Base-by-base conservation (phyloP, 2,329 filamentous ascomycete genomes). In the Colletotrichum sp. region DNA sequence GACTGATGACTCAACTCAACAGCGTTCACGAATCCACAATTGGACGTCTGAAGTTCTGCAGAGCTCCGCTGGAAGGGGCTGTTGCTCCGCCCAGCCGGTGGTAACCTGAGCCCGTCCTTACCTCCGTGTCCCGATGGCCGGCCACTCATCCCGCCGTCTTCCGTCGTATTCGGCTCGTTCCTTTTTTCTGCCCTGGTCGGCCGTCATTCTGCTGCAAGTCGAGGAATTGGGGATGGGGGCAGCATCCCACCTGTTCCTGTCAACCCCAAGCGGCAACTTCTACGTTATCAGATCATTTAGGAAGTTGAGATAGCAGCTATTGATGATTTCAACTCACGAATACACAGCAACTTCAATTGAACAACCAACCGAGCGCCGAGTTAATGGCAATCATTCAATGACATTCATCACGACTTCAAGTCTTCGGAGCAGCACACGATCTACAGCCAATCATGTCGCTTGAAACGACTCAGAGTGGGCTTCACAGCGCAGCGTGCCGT, bases 131-230 rank as follows among this genome's bases (percentile, higher is more conserved):
- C 52, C 66, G 66, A 44, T 44, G 34, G 21, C 68, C 57, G 68
- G 26, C 68, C n/a, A 5, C 36, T n/a, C 21, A 8, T 62, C n/a
- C 36, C 57, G 18, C 63, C 63, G 63, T 52, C 63, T 49, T 62
- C 55, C 55, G 68, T 70, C 57, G 68, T 63, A 70, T 70, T 70
- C 57, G 57, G 34, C 32, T 70, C n/a, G n/a, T 70, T 69, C 28
- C 63, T 66, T 66, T 18, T 28, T 64, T 39, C 34, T 64, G 62
- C 32, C 34, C 34, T 34, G 6, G n/a, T 39, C 32, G 26, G 26
- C 62, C 62, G 26, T 63, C 21, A 26, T 4, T 59, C 44, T 59
- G 66, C 13, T 57, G 26, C 60, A 60, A 44, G 24, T 32, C 7
- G 65, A 21, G 65, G 65, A 30, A 32, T 15, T 26, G 44, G n/a